Base-by-base conservation (phyloP, 176 grass and related monocot species). In the Phyllostachys edulis region DNA sequence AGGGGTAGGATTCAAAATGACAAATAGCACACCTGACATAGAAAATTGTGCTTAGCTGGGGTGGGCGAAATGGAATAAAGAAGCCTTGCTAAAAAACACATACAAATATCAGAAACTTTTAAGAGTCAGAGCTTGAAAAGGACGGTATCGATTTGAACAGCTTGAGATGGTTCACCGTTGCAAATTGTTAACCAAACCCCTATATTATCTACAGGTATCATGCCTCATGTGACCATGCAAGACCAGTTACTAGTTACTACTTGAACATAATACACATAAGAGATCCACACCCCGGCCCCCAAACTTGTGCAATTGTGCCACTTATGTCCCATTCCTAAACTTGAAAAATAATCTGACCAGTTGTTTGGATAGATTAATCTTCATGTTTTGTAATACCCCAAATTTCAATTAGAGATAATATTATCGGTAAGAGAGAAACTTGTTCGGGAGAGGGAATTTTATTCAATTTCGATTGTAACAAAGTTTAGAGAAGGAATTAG, bases 11-110 rank as follows among this genome's bases (percentile, higher is more conserved):
- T 92, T 92, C 62, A 98, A 62, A 82, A 98, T 91, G 21, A 94
- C 96, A 69, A 95, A 85, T 49, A 98, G 82, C 1, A 89, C 96
- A 87, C 96, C 96, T 98, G 85, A 90, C 21, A 51, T 23, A 14
- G 4, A 67, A 45, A 82, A 67, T 47, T 41, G 4, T 3, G 14
- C 39, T 78, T 38, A 85, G 47, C 4, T 64, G 0, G n/a, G 47
- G 18, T 65, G 1, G 21, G 2, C 9, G 8, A 18, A n/a, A 78
- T 57, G 8, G 14, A 26, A 27, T 5, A 74, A 41, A 61, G 39
- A 71, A 24, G 10, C 77, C 84, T 39, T 23, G 44, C 26, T 45
- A 14, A 3, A 75, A 47, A 24, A 10, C 34, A 36, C 17, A 26
- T 40, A 21, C 0, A 42, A 6, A 11, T 15, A 59, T 41, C 1